phyloP scores from a whole-genome alignment of 495 filamentous ascomycete species.

The Aspergillus hancockii region DNA sequence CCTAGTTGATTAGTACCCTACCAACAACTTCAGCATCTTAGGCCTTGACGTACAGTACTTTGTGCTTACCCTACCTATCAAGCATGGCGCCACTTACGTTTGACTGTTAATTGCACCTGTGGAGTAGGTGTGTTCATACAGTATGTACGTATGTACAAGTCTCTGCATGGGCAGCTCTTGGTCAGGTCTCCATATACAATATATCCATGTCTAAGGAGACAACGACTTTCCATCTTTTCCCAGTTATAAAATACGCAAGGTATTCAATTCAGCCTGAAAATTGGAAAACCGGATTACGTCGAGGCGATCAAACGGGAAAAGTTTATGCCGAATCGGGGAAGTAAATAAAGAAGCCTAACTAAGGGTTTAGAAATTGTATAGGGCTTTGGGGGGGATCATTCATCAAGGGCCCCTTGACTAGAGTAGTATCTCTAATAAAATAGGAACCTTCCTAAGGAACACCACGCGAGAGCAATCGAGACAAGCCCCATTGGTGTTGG shows the following conservation, averaged over 20 bases:
- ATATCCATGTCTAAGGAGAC: not conserved
- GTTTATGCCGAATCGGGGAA: not conserved
- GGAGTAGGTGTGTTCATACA: constrained; percentile 1
- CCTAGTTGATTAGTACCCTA: not conserved
- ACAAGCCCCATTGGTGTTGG: constrained; percentile 25
- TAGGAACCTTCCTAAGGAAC: not conserved
- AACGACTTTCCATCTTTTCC: not conserved
- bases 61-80: constrained; percentile 12
- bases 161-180: not conserved
- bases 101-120: not conserved
- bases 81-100: constrained; percentile 8
- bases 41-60: not conserved
- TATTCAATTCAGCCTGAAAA: constrained; percentile 11
- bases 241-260: not conserved
- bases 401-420: constrained; percentile 18
- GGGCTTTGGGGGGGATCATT: constrained; percentile 1
- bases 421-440: not conserved
- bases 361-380: constrained; percentile 6
- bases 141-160: not conserved
- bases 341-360: not conserved
- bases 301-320: not conserved
- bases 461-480: constrained; percentile 26
- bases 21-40: not conserved
- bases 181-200: not conserved
- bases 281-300: constrained; percentile 10